A percentile compares a stretch with the other conserved stretches of the same genome.
phyloP scores from a whole-genome alignment of 371 early-diverging fungal species.

The Mortierella sp. region DNA sequence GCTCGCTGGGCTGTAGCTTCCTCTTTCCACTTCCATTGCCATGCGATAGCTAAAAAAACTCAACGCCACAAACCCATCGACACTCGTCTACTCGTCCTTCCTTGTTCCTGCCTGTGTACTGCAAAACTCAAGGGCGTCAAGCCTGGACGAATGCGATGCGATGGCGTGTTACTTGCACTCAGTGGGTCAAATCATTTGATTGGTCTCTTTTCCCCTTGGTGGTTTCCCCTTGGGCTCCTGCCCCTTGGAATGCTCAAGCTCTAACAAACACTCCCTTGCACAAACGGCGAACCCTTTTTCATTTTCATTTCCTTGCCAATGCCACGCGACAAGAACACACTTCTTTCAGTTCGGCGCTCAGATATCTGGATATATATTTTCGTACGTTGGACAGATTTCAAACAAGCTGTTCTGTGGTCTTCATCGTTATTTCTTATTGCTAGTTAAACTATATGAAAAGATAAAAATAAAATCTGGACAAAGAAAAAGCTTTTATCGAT shows the following conservation, averaged over 20 bases:
- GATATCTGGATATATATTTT: too few species aligned
- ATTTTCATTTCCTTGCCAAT: not conserved
- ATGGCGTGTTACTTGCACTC: not conserved
- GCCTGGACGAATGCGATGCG: not conserved
- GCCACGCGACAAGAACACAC: not conserved
- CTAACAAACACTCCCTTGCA: not conserved
- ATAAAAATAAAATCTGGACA: not conserved
- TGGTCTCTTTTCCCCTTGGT: not conserved
- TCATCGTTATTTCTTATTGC: not conserved
- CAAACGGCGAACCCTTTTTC: not conserved
- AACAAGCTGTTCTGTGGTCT: not conserved
- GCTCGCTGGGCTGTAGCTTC: not conserved
- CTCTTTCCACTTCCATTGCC: too few species aligned
- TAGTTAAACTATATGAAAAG: not conserved
- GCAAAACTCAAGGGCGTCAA: not conserved
- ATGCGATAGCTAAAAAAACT: not conserved
- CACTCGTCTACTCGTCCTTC: not conserved
- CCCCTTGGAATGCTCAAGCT: conserved; percentile 7
- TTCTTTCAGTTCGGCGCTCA: not conserved
- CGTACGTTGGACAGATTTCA: not conserved
- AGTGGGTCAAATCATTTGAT: not conserved
- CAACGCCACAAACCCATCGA: not conserved
- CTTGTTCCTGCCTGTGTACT: not conserved
- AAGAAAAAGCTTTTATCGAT: conserved; percentile 22
- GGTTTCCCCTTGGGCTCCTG: not conserved